Conservation (phyloP, 2,329 filamentous ascomycete species). For the Fusarium musae region DNA sequence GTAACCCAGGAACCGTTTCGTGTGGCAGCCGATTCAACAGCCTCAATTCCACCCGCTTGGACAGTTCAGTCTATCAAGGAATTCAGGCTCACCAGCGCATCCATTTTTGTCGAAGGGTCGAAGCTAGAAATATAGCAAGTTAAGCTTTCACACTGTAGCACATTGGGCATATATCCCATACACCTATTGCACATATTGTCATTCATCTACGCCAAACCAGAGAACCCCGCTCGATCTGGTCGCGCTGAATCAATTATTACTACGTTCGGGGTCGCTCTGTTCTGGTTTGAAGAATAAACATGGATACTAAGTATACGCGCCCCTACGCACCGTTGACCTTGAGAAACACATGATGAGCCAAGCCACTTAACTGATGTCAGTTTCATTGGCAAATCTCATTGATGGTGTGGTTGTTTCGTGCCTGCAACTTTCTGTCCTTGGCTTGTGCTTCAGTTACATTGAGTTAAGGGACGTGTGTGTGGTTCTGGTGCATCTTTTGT, state of each 20-base stretch:
- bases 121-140: neutral
- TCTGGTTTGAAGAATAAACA: neutral
- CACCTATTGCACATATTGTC: constrained; percentile 4
- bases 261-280: neutral
- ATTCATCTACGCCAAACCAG: neutral
- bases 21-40: constrained; percentile 35
- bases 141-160: neutral
- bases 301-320: constrained; percentile 11
- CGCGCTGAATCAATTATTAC: neutral
- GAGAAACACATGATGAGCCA: neutral
- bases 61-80: constrained; percentile 11
- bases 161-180: neutral
- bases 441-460: neutral
- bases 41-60: constrained; percentile 36
- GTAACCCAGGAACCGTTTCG: constrained; percentile 32
- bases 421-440: neutral
- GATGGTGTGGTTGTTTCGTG: neutral
- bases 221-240: constrained; percentile 4
- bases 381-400: neutral
- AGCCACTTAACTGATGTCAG: neutral
- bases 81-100: neutral
- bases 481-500: neutral
- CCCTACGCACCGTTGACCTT: neutral
- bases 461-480: neutral
- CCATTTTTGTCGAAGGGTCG: neutral